These are phyloP conservation scores for Yarrowia galli DNA, from an alignment of 1,139 yeast species.

Conservation along the genomic window DNA sequence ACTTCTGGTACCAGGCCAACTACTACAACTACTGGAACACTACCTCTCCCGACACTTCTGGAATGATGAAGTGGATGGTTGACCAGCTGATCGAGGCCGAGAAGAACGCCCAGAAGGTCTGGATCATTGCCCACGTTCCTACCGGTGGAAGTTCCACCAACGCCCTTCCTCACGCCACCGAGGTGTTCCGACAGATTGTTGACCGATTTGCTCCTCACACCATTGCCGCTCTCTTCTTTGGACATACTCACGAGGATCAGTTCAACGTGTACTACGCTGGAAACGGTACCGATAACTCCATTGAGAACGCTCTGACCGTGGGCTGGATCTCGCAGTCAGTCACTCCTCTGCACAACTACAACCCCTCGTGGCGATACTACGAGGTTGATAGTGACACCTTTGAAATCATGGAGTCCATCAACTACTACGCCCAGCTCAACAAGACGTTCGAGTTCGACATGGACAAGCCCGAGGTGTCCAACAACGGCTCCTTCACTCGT, in stretches of 20 bases:
- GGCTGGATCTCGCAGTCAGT: constrained; percentile 74
- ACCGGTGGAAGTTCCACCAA: constrained; percentile 58
- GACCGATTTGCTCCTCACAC: constrained; percentile 72
- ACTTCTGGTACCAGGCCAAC: constrained; percentile 70
- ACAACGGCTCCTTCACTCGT: constrained; percentile 30
- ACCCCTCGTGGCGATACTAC: constrained; percentile 38
- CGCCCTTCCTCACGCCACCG: constrained; percentile 68
- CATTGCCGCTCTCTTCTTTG: constrained; percentile 72
- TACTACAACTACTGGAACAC: constrained; percentile 67
- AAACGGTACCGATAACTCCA: constrained; percentile 51
- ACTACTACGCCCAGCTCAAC: constrained; percentile 55
- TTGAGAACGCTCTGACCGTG: constrained; percentile 59
- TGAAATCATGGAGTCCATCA: constrained; percentile 65
- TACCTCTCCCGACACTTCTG: constrained; percentile 65
- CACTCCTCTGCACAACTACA: constrained; percentile 57
- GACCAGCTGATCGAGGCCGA: constrained; percentile 69
- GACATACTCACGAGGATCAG: constrained; percentile 77
- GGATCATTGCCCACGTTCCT: constrained; percentile 77
- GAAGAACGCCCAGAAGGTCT: constrained; percentile 63
- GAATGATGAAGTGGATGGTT: constrained; percentile 67
- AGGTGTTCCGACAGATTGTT: constrained; percentile 63
- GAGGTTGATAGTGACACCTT: constrained; percentile 70
- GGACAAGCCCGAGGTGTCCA: constrained; percentile 43
- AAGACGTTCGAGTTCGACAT: constrained; percentile 53
- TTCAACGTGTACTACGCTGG: constrained; percentile 63